Conservation (phyloP, 2,329 filamentous ascomycete species). For the Venturia aucupariae region DNA sequence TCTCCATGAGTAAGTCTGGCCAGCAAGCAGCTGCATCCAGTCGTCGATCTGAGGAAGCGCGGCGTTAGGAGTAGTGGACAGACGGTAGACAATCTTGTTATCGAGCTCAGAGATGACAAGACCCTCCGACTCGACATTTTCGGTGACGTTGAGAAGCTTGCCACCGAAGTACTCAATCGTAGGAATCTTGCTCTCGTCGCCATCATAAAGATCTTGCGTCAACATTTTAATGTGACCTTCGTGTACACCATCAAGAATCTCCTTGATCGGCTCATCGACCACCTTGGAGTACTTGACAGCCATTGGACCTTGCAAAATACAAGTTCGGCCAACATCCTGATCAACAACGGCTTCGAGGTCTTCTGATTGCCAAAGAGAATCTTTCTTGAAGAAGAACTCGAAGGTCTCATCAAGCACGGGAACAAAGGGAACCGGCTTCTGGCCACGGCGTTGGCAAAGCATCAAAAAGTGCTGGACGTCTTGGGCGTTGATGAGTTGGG, state of each 20-base stretch:
- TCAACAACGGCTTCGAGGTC: slow-evolving; percentile 91
- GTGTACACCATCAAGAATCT: slow-evolving; percentile 88
- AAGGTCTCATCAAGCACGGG: slow-evolving; percentile 94
- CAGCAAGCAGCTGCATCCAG: slow-evolving; percentile 84
- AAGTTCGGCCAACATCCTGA: slow-evolving; percentile 92
- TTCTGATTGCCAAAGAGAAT: slow-evolving; percentile 98
- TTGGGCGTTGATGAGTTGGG: slow-evolving; percentile 93
- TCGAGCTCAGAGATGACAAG: slow-evolving; percentile 73
- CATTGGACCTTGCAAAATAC: slow-evolving; percentile 91
- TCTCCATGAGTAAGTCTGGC: slow-evolving; percentile 79
- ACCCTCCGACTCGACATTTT: slow-evolving; percentile 70
- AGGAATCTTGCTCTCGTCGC: slow-evolving; percentile 66
- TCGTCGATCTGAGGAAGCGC: slow-evolving; percentile 69
- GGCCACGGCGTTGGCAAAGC: slow-evolving; percentile 79
- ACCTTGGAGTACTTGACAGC: slow-evolving; percentile 82
- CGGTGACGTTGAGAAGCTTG: slow-evolving; percentile 63
- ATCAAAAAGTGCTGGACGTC: slow-evolving; percentile 96
- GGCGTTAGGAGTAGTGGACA: slow-evolving; percentile 65
- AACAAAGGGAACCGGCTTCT: slow-evolving; percentile 96
- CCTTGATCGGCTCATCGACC: slow-evolving; percentile 87
- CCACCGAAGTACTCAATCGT: slow-evolving; percentile 93
- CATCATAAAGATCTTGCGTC: slow-evolving; percentile 69
- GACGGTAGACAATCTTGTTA: slow-evolving; percentile 72
- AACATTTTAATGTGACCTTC: slow-evolving; percentile 74
- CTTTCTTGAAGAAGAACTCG: slow-evolving; percentile 99